phyloP scores from a whole-genome alignment of 139 green algal genomes.

The Yamagishiella unicocca region DNA sequence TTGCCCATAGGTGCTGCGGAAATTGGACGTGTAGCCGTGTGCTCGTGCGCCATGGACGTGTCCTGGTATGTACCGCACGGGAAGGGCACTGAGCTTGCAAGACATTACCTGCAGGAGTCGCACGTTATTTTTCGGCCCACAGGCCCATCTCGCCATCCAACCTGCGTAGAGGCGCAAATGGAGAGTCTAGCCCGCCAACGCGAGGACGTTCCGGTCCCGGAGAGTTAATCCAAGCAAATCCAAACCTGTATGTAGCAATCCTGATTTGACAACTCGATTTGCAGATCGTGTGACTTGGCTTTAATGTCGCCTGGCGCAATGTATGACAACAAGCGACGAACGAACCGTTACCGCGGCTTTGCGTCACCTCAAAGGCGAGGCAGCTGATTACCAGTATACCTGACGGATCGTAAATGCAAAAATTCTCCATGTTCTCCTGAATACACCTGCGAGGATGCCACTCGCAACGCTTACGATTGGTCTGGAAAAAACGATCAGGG shows the following conservation, averaged over 20 bases:
- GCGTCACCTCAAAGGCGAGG: background rate
- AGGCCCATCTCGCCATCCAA: background rate
- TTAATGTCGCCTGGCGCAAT: slow-evolving; percentile 21
- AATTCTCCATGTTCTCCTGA: background rate
- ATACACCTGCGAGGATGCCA: slow-evolving; percentile 11
- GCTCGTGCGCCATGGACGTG: too few relatives aligned
- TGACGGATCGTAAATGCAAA: slow-evolving; percentile 25
- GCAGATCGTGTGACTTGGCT: background rate
- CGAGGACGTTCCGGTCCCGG: background rate
- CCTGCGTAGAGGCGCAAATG: background rate
- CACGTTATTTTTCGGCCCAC: background rate
- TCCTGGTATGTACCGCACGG: too few relatives aligned
- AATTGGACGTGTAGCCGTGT: too few relatives aligned
- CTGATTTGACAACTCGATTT: too few relatives aligned
- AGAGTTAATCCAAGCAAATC: too few relatives aligned
- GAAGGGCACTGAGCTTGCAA: too few relatives aligned
- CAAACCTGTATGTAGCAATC: too few relatives aligned
- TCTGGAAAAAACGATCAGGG: too few relatives aligned
- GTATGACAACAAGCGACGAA: background rate
- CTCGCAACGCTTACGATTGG: too few relatives aligned
- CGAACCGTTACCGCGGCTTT: background rate
- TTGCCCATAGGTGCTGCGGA: too few relatives aligned
- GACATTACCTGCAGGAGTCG: background rate
- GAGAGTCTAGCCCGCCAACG: background rate
- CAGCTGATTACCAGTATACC: too few relatives aligned